Evolutionary conservation across 306 rosid genomes (phyloP).

Genomic region (Casuarina cunninghamiana): DNA sequence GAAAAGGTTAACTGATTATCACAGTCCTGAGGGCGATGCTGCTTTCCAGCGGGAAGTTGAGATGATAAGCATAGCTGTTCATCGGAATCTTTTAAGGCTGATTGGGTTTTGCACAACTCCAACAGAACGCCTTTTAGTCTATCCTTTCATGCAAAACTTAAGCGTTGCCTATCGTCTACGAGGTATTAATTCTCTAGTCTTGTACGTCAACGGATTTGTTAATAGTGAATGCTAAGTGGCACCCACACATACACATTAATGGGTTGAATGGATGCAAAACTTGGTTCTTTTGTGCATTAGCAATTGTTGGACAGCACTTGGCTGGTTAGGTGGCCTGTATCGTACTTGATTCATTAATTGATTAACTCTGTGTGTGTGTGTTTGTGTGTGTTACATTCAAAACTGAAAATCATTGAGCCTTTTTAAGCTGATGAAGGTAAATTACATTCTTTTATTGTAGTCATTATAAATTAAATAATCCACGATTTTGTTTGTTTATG

Average conservation of each 20-base stretch:
- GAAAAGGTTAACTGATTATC: constrained; percentile 87
- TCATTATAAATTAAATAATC: not conserved
- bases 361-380: not conserved
- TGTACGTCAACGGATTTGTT: constrained; percentile 1
- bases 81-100: constrained; percentile 77
- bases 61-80: constrained; percentile 99
- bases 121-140: constrained; percentile 90
- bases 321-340: not conserved
- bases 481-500: not conserved
- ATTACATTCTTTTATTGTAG: not conserved
- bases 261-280: not conserved
- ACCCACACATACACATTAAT: not conserved
- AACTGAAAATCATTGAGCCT: too few relatives aligned
- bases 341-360: not conserved
- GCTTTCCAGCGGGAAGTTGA: constrained; percentile 99
- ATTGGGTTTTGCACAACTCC: constrained; percentile 96
- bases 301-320: not conserved
- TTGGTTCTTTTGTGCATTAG: not conserved
- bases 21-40: constrained; percentile 95
- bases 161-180: constrained; percentile 90
- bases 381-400: not conserved
- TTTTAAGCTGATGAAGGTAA: not conserved
- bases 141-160: constrained; percentile 97
- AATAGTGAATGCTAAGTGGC: not conserved
- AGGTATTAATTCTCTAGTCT: constrained; percentile 43